A percentile compares a stretch with the other conserved stretches of the same genome.
Conservation (phyloP, 345 rosid species). For the Clarkia xantiana region DNA sequence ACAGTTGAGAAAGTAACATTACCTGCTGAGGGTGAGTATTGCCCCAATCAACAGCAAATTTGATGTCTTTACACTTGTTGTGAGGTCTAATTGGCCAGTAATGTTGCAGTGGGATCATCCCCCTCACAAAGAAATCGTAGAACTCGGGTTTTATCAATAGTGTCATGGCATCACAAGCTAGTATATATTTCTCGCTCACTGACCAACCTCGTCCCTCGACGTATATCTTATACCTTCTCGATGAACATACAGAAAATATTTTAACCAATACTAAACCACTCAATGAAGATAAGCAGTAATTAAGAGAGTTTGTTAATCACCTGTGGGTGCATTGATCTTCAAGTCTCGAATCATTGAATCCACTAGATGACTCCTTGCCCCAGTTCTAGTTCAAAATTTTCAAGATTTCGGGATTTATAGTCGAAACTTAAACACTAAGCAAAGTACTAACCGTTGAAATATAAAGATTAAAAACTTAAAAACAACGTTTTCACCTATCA, state of each 20-base stretch:
- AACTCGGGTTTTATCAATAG: conserved; percentile 20
- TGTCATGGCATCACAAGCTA: too few species aligned
- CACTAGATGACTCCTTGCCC: conserved; percentile 16
- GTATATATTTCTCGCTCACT: conserved; percentile 38
- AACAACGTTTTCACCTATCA: too few species aligned
- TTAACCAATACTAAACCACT: too few species aligned
- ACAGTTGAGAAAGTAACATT: too few species aligned
- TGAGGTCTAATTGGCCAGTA: conserved; percentile 33
- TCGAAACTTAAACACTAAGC: too few species aligned
- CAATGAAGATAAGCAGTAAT: too few species aligned
- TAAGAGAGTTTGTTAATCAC: too few species aligned
- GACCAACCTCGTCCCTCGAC: conserved; percentile 43
- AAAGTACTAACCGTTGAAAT: too few species aligned
- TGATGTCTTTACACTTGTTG: conserved; percentile 23
- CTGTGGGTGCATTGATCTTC: conserved; percentile 49
- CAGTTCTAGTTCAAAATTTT: conserved; percentile 17
- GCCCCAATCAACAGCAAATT: too few species aligned
- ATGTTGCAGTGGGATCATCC: conserved; percentile 31
- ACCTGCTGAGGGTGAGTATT: conserved; percentile 26
- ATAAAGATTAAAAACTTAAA: too few species aligned
- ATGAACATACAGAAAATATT: too few species aligned
- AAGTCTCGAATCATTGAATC: conserved; percentile 27
- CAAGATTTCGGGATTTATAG: too few species aligned
- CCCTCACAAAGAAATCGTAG: conserved; percentile 29
- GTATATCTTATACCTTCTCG: conserved; percentile 33